Evolutionary conservation across 257 asterid species (phyloP), one percentile per base, ranked within the genome.

Genomic region (Scutellaria barbata): DNA sequence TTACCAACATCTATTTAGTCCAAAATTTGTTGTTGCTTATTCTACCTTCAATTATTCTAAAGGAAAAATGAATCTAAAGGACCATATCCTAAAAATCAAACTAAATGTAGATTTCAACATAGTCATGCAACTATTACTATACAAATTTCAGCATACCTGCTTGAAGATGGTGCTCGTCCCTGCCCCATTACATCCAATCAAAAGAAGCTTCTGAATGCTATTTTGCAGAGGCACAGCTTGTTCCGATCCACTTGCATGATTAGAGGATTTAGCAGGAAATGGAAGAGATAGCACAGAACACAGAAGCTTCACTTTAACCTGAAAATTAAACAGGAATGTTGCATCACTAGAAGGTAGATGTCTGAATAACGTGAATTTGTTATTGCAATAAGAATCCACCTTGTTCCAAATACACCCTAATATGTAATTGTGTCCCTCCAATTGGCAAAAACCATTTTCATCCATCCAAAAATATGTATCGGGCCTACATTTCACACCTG

Each of bases 391-490:
- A 25, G 30, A 25, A 25, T 25, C 30, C 30, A 95, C 99, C 99
- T 95, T 95, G 81, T 96, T 94, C 99, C 99, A 95, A 61, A 90
- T 86, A 75, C 87, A 88, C n/a, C 97, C 97, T 85, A 89, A 88
- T 8, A 93, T 95, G 75, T 89, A 84, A 75, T 85, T 95, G 76
- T 87, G 95, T 50, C 99, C 99, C 86, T 95, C 99, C 82, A 89
- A 97, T 84, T 92, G 98, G 82, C 88, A 92, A 8, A 97, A 88
- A 74, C 99, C 99, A 81, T 92, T 97, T 68, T 89, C 99, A 41
- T 89, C 92, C 85, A 95, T 96, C 99, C 99, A 95, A 85, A 95
- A 89, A 87, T 90, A 95, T 55, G 96, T 96, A 76, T 92, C 90
- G 16, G 96, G 96, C 61, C 96, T 92, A 85, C 98, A 92, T 11